These are phyloP conservation scores for Chrysoporthe cubensis DNA, from an alignment of 2,329 filamentous ascomycete genomes.

Conservation along the genomic window DNA sequence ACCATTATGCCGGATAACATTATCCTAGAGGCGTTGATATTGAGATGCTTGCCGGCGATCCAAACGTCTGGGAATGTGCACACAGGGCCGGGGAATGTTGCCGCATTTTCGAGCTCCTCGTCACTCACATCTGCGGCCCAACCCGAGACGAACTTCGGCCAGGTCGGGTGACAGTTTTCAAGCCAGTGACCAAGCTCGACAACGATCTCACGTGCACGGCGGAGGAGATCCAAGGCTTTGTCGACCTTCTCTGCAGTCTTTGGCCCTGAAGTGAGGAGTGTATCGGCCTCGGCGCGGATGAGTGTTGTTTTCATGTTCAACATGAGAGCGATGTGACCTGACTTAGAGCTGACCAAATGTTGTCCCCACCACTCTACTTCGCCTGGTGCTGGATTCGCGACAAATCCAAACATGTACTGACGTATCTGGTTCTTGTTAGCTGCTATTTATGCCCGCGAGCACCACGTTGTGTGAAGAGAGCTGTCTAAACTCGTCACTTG, in stretches of 20 bases:
- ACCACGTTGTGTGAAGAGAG: no score
- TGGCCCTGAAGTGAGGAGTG: constrained; percentile 26
- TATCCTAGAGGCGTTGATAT: constrained; percentile 32
- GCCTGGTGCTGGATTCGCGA: constrained; percentile 30
- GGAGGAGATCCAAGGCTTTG: constrained; percentile 31
- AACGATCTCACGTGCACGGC: constrained; percentile 29
- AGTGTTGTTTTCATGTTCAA: constrained; percentile 35
- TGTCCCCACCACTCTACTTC: constrained; percentile 34
- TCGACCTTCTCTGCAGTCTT: constrained; percentile 33
- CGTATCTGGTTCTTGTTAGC: constrained; percentile 27
- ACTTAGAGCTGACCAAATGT: constrained; percentile 30
- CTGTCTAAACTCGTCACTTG: constrained; percentile 10
- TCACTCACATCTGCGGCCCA: constrained; percentile 29
- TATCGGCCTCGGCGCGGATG: constrained; percentile 33
- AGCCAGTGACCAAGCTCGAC: constrained; percentile 32
- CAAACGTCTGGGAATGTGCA: constrained; percentile 33
- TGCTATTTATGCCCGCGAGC: not conserved
- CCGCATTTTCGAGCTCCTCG: constrained; percentile 26
- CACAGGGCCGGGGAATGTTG: constrained; percentile 31
- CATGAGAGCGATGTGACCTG: constrained; percentile 33
- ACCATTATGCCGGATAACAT: constrained; percentile 32
- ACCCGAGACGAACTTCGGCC: constrained; percentile 31
- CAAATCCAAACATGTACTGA: constrained; percentile 33
- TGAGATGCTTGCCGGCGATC: constrained; percentile 34
- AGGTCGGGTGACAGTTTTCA: constrained; percentile 30